Evolutionary conservation across 164 flowering plant genomes (phyloP), one percentile per base, ranked within the genome.

Genomic region (Piper betle): DNA sequence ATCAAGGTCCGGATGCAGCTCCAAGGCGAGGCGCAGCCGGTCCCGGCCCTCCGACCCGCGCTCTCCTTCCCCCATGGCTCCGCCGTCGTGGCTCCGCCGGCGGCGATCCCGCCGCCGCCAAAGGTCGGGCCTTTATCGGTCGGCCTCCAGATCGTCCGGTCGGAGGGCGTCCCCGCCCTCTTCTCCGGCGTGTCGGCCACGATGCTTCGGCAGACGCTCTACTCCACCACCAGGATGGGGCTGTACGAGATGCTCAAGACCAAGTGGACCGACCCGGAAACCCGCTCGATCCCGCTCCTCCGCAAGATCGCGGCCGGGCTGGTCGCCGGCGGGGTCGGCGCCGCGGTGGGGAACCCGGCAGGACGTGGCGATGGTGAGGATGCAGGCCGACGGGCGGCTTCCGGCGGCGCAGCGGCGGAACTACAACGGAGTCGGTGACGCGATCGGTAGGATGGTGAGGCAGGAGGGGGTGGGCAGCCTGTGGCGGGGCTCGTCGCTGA

Each of bases 351-450:
- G 0, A 89, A 89, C 77, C 96, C 96, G 0, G 94, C 96, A 16
- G 94, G n/a, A 89, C 70, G 88, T 89, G 39, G 91, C 97, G 16
- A 54, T 89, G 96, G 94, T 86, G 7, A 78, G 93, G 12, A 90
- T 87, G 97, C 97, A 87, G 53, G 97, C 93, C 52, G 97, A 91
- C 75, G 96, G 96, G 1, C 75, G 96, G 5, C 91, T 91, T 25
- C 97, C 97, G 0, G 10, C 25, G 33, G 78, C 72, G 1, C 78
- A 87, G 62, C 86, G 96, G 17, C 79, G 96, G 5, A 91, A 91
- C 71, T 91, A 91, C 86, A 74, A 69, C 59, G 73, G 82, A 75
- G 96, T 84, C 6, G 63, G 75, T 13, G 96, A 91, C 63, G 97
- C 97, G 5, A 82, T 91, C 37, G 39, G 69, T 0, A 72, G 72